Conservation (phyloP, 78 protist genomes). For the Dictyostelium citrinum region DNA sequence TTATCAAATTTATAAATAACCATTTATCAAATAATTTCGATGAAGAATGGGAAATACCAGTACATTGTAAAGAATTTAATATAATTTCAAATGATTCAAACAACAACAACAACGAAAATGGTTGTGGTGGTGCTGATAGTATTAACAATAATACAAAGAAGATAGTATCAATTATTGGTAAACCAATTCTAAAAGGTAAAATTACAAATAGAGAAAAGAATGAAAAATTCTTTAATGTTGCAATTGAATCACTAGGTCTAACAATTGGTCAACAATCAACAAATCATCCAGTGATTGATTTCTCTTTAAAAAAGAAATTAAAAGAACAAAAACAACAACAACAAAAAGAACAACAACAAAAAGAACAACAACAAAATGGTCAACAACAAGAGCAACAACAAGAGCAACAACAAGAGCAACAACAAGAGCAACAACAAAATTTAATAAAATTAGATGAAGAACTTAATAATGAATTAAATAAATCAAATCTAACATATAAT, state of each 20-base stretch:
- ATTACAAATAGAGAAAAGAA: slow-evolving; percentile 66
- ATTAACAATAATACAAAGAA: not conserved
- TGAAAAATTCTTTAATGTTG: slow-evolving; percentile 45
- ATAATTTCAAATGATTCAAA: not conserved
- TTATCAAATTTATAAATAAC: slow-evolving; percentile 51
- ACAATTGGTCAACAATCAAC: slow-evolving; percentile 15
- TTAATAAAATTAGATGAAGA: not conserved
- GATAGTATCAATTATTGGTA: slow-evolving; percentile 41
- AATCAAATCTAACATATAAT: slow-evolving; percentile 52
- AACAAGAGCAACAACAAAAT: not conserved
- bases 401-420: not conserved
- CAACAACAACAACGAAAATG: no score
- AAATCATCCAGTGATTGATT: slow-evolving; percentile 39
- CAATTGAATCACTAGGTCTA: slow-evolving; percentile 62
- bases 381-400: not conserved
- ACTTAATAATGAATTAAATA: not conserved
- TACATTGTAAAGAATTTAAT: slow-evolving; percentile 2
- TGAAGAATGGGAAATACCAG: slow-evolving; percentile 67
- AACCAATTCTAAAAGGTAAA: slow-evolving; percentile 45
- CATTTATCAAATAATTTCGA: not conserved
- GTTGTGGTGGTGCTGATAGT: no score
- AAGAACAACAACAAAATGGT: not conserved
- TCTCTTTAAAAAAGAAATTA: not conserved
- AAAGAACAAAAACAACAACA: not conserved
- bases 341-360: not conserved